phyloP scores from a whole-genome alignment of 2,329 filamentous ascomycete genomes.

The Didymella glomerata region DNA sequence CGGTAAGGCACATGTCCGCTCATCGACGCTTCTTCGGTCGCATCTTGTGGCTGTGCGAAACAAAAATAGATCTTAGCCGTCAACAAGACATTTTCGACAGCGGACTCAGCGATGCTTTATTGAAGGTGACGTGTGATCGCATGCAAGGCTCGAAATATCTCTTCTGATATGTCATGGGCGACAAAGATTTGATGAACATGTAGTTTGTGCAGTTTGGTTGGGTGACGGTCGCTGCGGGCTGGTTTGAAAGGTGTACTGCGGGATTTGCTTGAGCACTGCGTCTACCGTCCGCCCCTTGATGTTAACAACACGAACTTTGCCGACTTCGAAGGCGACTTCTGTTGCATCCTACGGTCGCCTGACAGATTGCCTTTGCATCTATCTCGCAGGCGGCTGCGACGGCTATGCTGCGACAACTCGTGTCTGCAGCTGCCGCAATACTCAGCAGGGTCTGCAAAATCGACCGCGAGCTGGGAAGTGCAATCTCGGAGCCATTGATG shows the following conservation, averaged over 20 bases:
- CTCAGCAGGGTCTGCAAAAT: background rate
- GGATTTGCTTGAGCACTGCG: background rate
- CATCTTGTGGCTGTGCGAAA: conserved; percentile 21
- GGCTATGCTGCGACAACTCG: conserved; percentile 7
- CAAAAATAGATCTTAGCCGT: conserved; percentile 22
- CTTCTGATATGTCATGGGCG: background rate
- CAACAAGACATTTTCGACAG: conserved; percentile 21
- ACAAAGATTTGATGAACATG: background rate
- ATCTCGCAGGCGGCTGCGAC: conserved; percentile 2
- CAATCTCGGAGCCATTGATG: background rate
- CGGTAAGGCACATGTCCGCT: conserved; percentile 15
- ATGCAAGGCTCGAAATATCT: conserved; percentile 10
- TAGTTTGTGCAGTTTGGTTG: background rate
- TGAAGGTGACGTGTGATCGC: conserved; percentile 16
- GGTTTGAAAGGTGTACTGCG: background rate
- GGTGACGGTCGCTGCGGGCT: background rate
- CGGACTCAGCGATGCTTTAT: conserved; percentile 16
- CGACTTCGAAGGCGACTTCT: background rate
- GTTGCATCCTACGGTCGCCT: background rate
- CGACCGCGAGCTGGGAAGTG: background rate
- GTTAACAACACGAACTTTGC: background rate
- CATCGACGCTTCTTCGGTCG: conserved; percentile 16
- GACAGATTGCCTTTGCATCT: background rate
- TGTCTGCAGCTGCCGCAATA: conserved; percentile 11
- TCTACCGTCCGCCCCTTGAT: background rate